Conservation (phyloP, 2,329 filamentous ascomycete genomes). For the Emericellopsis cladophorae region DNA sequence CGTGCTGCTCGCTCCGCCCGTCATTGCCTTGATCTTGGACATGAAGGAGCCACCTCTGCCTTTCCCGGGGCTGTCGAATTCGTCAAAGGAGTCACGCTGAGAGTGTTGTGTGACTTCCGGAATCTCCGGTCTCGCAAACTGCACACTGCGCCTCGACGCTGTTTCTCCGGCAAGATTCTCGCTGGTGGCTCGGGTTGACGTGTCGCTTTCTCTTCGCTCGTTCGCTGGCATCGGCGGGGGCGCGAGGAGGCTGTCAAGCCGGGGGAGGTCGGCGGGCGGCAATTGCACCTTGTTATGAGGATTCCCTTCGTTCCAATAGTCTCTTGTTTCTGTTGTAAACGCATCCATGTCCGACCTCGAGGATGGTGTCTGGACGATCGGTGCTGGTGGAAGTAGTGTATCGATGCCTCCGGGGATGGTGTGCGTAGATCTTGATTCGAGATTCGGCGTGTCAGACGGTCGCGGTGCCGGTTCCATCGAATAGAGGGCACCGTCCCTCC, state of each 20-base stretch:
- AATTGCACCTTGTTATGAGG: background rate
- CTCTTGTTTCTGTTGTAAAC: constrained; percentile 2
- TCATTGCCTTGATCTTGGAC: constrained; percentile 64
- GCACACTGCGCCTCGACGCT: constrained; percentile 46
- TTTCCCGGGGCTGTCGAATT: constrained; percentile 46
- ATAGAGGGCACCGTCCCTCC: constrained; percentile 11
- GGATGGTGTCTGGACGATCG: background rate
- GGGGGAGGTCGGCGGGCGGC: background rate
- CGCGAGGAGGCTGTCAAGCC: background rate
- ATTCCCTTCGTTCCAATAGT: constrained; percentile 4
- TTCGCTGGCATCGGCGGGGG: background rate
- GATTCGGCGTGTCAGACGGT: constrained; percentile 3
- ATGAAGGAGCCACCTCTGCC: constrained; percentile 51
- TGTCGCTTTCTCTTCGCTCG: constrained; percentile 1
- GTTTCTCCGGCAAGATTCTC: constrained; percentile 1
- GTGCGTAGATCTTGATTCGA: constrained; percentile 1
- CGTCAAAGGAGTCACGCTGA: constrained; percentile 54
- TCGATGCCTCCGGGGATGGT: constrained; percentile 3
- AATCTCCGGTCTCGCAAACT: constrained; percentile 52
- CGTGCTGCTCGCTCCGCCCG: constrained; percentile 32
- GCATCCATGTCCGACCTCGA: background rate
- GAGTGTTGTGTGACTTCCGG: constrained; percentile 38
- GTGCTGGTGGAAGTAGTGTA: constrained; percentile 2
- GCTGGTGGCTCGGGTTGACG: background rate
- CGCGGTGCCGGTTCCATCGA: constrained; percentile 8